Evolutionary conservation across 257 asterid genomes (phyloP).

Genomic region (Eustoma russellianum): DNA sequence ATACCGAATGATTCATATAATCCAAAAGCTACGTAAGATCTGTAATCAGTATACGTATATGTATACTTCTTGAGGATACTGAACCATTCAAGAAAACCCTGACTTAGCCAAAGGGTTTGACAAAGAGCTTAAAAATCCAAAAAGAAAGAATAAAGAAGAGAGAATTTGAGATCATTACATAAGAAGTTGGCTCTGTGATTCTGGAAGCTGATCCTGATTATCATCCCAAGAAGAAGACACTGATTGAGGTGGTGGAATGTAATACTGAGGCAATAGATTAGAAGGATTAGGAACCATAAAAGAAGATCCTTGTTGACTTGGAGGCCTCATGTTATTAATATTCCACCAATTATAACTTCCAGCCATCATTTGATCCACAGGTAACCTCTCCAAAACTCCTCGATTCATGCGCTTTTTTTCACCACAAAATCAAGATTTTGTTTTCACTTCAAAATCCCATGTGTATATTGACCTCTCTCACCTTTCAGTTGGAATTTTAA

Average conservation of each 20-base stretch:
- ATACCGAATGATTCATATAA: too few species aligned
- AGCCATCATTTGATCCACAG: slow-evolving; percentile 46
- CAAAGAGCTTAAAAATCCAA: too few species aligned
- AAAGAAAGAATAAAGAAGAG: slow-evolving; percentile 5
- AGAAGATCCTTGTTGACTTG: slow-evolving; percentile 14
- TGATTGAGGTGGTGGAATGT: slow-evolving; percentile 17
- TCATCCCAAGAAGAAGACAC: slow-evolving; percentile 35
- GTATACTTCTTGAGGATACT: neutral
- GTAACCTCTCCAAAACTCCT: slow-evolving; percentile 45
- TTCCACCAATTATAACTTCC: slow-evolving; percentile 56
- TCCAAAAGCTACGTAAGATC: too few species aligned
- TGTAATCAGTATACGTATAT: neutral
- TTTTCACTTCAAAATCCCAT: slow-evolving; percentile 17
- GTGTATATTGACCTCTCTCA: slow-evolving; percentile 2
- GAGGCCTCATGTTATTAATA: slow-evolving; percentile 33
- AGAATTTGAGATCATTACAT: slow-evolving; percentile 24
- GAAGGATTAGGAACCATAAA: slow-evolving; percentile 22
- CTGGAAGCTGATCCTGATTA: slow-evolving; percentile 42
- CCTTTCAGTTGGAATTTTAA: slow-evolving; percentile 23
- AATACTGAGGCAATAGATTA: slow-evolving; percentile 17
- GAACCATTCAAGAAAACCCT: neutral
- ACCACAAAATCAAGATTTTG: neutral
- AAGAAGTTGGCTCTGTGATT: slow-evolving; percentile 66
- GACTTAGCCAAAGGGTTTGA: neutral
- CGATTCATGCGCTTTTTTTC: slow-evolving; percentile 33